These are phyloP conservation scores for Ehretia macrophylla DNA, from an alignment of 257 asterid genomes.

Conservation along the genomic window DNA sequence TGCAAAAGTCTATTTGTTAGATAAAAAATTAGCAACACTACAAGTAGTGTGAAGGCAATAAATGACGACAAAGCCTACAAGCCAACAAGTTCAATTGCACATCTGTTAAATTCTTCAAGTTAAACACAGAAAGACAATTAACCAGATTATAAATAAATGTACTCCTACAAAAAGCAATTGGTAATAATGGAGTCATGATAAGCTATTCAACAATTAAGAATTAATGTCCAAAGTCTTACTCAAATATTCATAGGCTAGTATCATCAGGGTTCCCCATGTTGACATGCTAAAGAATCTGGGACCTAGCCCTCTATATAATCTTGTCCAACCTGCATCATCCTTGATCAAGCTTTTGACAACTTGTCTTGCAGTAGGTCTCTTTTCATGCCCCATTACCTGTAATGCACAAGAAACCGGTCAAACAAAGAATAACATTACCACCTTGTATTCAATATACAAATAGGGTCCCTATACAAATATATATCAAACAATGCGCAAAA, in stretches of 20 bases:
- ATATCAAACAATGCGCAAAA: background rate
- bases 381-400: conserved; percentile 78
- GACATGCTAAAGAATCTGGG: conserved; percentile 98
- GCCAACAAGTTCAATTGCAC: background rate
- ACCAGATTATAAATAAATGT: no score
- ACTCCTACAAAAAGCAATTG: background rate
- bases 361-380: conserved; percentile 67
- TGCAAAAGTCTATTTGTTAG: no score
- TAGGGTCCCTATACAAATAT: background rate
- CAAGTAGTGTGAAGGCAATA: background rate
- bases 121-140: no score
- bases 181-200: background rate
- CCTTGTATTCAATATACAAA: background rate
- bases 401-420: conserved; percentile 18
- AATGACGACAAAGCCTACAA: background rate
- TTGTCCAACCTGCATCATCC: conserved; percentile 95
- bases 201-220: background rate
- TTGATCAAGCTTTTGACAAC: conserved; percentile 71
- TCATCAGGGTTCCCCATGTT: conserved; percentile 99
- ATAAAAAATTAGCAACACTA: no score
- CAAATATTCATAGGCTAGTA: conserved; percentile 89
- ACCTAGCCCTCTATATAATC: conserved; percentile 90
- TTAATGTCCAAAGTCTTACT: conserved; percentile 45
- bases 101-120: no score
- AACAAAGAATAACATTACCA: conserved; percentile 2